phyloP scores from a whole-genome alignment of 495 filamentous ascomycete species.

The Podospora australis region DNA sequence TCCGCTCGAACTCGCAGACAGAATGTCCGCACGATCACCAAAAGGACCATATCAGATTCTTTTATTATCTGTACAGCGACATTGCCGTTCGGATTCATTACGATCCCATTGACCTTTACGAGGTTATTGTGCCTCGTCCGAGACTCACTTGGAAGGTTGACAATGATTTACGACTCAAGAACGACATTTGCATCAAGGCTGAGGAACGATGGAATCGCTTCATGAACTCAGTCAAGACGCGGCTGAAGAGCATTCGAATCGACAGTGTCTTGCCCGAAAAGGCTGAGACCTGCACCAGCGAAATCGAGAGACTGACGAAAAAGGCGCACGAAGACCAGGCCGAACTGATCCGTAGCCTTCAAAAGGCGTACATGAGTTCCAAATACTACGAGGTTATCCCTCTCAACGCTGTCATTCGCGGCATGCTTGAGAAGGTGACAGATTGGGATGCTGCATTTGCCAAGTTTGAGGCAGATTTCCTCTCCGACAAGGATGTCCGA shows the following conservation, averaged over 20 bases:
- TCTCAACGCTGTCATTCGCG: conserved; percentile 76
- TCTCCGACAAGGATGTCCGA: conserved; percentile 96
- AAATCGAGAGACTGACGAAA: conserved; percentile 68
- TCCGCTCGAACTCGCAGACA: conserved; percentile 71
- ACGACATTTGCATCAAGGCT: conserved; percentile 75
- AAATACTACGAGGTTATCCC: conserved; percentile 96
- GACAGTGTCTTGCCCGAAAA: conserved; percentile 87
- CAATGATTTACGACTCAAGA: conserved; percentile 82
- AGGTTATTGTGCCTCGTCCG: conserved; percentile 86
- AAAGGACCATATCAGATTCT: conserved; percentile 84
- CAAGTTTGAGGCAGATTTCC: conserved; percentile 87
- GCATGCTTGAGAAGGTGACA: conserved; percentile 85
- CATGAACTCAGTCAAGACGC: conserved; percentile 73
- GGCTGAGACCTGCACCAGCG: conserved; percentile 66
- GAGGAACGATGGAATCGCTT: conserved; percentile 79
- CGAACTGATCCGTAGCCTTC: conserved; percentile 64
- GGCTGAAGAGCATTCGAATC: conserved; percentile 80
- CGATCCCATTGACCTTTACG: conserved; percentile 84
- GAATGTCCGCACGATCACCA: conserved; percentile 86
- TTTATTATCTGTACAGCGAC: conserved; percentile 73
- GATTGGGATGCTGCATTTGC: conserved; percentile 89
- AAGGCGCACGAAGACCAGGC: conserved; percentile 76
- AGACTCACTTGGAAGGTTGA: conserved; percentile 96
- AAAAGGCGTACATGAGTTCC: conserved; percentile 84
- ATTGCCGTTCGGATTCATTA: conserved; percentile 79